Evolutionary conservation across 768 basidiomycete genomes (phyloP).

Genomic region (Leccinum ochraceum): DNA sequence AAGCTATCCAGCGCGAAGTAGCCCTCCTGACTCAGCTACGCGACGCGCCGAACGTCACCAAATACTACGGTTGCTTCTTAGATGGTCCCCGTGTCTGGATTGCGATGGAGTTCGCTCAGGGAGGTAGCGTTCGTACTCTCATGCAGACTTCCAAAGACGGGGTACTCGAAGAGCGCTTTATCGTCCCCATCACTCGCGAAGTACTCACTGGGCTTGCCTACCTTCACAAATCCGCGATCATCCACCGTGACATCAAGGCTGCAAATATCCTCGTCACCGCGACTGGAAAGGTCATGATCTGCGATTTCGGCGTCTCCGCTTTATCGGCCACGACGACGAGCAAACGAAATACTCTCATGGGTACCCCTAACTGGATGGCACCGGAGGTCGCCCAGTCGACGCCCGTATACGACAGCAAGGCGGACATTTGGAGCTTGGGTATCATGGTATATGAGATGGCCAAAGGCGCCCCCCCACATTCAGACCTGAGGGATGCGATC

Average conservation of each 20-base stretch:
- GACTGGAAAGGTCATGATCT: constrained; percentile 89
- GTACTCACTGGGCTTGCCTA: constrained; percentile 84
- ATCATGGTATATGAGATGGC: constrained; percentile 97
- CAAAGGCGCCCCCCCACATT: constrained; percentile 93
- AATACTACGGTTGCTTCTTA: constrained; percentile 96
- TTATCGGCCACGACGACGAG: constrained; percentile 80
- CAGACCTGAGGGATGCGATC: constrained; percentile 78
- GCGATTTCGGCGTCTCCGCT: constrained; percentile 98
- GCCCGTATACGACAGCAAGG: constrained; percentile 94
- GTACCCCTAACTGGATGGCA: constrained; percentile 99
- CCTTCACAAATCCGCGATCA: constrained; percentile 91
- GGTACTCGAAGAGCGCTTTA: constrained; percentile 86
- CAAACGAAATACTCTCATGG: constrained; percentile 95
- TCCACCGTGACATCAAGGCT: constrained; percentile 97
- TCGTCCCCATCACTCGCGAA: constrained; percentile 85
- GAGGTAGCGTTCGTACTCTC: constrained; percentile 89
- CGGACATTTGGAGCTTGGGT: constrained; percentile 97
- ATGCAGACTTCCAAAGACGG: constrained; percentile 84
- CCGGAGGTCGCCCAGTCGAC: constrained; percentile 92
- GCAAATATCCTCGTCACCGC: constrained; percentile 93
- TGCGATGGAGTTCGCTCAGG: constrained; percentile 96
- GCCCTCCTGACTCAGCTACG: constrained; percentile 87
- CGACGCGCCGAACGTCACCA: constrained; percentile 87
- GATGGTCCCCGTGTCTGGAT: constrained; percentile 98
- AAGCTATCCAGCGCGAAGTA: constrained; percentile 95